Percentiles rank a stretch among this genome's conserved stretches.
These are phyloP conservation scores for Pichia inconspicua DNA, from an alignment of 1,139 yeast species.

Conservation along the genomic window DNA sequence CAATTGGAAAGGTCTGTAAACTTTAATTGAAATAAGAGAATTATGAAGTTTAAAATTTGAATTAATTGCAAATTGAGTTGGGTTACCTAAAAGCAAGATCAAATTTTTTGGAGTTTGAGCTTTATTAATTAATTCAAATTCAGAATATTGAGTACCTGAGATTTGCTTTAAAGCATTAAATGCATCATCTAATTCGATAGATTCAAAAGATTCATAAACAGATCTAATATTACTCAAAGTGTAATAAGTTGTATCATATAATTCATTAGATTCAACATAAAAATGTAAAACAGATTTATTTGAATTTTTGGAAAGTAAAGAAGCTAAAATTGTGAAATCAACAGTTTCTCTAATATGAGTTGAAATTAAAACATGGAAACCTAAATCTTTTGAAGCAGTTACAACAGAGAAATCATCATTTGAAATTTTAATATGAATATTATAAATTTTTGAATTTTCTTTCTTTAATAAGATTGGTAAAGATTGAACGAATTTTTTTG, in stretches of 20 bases:
- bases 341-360: constrained; percentile 47
- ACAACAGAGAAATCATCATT: constrained; percentile 57
- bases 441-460: constrained; percentile 35
- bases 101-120: constrained; percentile 27
- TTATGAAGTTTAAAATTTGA: constrained; percentile 34
- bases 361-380: constrained; percentile 58
- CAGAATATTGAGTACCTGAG: constrained; percentile 28
- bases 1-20: constrained; percentile 66
- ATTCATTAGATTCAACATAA: constrained; percentile 22
- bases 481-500: constrained; percentile 42
- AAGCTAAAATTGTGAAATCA: constrained; percentile 48
- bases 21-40: constrained; percentile 51
- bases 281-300: constrained; percentile 64
- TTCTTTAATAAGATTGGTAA: constrained; percentile 52
- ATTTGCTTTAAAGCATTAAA: constrained; percentile 26
- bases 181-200: constrained; percentile 20
- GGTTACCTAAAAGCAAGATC: constrained; percentile 56
- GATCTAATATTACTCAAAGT: constrained; percentile 10
- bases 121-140: constrained; percentile 33
- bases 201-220: constrained; percentile 16
- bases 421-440: constrained; percentile 53
- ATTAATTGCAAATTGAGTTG: constrained; percentile 30
- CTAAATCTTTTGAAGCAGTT: constrained; percentile 64
- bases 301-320: constrained; percentile 44
- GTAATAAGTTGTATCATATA: constrained; percentile 11